These are phyloP conservation scores for Lolium rigidum DNA, from an alignment of 176 grass and related monocot species.

Conservation along the genomic window DNA sequence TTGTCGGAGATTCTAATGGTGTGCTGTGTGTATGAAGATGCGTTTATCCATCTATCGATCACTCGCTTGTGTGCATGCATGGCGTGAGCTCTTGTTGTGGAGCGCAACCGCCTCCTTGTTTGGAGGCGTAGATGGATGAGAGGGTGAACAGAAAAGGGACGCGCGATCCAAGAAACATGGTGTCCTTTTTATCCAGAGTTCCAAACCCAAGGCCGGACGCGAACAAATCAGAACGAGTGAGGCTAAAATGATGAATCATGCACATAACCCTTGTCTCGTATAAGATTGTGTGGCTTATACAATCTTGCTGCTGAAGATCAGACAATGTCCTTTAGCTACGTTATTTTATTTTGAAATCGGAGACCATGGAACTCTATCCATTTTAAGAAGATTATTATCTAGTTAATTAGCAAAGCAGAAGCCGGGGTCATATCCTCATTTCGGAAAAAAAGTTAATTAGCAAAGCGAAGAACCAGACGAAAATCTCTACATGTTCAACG, in stretches of 20 bases:
- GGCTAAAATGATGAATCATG: background rate
- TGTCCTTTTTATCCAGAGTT: background rate
- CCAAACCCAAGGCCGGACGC: background rate
- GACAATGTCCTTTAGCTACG: background rate
- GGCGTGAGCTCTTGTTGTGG: background rate
- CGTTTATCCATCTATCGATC: background rate
- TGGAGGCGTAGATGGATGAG: background rate
- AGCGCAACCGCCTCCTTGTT: slow-evolving; percentile 33
- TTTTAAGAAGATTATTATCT: background rate
- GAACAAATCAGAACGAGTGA: background rate
- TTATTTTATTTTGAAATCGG: background rate
- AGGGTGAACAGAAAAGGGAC: background rate
- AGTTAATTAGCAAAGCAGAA: too few relatives aligned
- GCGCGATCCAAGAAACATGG: slow-evolving; percentile 40
- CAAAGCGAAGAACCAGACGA: too few relatives aligned
- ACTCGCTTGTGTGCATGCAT: slow-evolving; percentile 11
- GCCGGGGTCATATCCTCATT: too few relatives aligned
- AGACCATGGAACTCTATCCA: background rate
- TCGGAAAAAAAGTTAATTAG: too few relatives aligned
- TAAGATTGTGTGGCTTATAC: background rate
- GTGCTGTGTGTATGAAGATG: background rate
- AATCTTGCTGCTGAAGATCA: background rate
- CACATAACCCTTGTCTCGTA: background rate
- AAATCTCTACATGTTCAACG: too few relatives aligned
- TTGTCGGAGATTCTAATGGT: background rate